Evolutionary conservation across 2,329 filamentous ascomycete genomes (phyloP).

Genomic region (Alternaria triticina): DNA sequence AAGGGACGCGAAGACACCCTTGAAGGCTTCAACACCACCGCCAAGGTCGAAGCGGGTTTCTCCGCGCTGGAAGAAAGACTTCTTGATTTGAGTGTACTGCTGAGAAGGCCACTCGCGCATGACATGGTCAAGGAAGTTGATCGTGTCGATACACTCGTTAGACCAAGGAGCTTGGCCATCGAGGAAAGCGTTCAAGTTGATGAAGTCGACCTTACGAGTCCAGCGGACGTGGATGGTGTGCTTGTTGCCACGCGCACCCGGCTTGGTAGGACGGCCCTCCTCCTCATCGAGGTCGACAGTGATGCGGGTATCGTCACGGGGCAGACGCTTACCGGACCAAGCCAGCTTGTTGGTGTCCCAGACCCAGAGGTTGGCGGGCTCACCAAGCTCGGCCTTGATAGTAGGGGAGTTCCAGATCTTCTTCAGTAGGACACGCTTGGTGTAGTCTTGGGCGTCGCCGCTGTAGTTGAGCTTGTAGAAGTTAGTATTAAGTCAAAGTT

Average conservation of each 20-base stretch:
- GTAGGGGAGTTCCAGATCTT: conserved; percentile 75
- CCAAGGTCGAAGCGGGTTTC: conserved; percentile 62
- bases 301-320: conserved; percentile 49
- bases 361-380: conserved; percentile 63
- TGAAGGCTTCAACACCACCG: conserved; percentile 75
- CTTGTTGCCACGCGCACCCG: conserved; percentile 49
- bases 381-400: conserved; percentile 62
- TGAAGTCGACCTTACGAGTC: conserved; percentile 73
- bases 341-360: conserved; percentile 86
- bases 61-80: conserved; percentile 76
- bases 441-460: conserved; percentile 62
- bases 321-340: conserved; percentile 61
- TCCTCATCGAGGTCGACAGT: conserved; percentile 76
- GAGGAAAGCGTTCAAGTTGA: conserved; percentile 70
- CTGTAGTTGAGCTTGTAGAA: conserved; percentile 65
- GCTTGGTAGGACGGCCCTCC: conserved; percentile 42
- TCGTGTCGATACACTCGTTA: conserved; percentile 73
- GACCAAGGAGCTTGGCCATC: conserved; percentile 57
- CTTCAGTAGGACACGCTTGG: conserved; percentile 70
- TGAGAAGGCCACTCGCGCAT: conserved; percentile 79
- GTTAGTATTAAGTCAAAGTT: conserved; percentile 9
- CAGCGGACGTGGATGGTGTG: conserved; percentile 68
- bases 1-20: conserved; percentile 88
- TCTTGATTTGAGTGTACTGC: conserved; percentile 73
- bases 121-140: conserved; percentile 91